These are phyloP conservation scores for Ceratobasidium sp. DNA, from an alignment of 1,284 basidiomycete genomes.

Conservation along the genomic window DNA sequence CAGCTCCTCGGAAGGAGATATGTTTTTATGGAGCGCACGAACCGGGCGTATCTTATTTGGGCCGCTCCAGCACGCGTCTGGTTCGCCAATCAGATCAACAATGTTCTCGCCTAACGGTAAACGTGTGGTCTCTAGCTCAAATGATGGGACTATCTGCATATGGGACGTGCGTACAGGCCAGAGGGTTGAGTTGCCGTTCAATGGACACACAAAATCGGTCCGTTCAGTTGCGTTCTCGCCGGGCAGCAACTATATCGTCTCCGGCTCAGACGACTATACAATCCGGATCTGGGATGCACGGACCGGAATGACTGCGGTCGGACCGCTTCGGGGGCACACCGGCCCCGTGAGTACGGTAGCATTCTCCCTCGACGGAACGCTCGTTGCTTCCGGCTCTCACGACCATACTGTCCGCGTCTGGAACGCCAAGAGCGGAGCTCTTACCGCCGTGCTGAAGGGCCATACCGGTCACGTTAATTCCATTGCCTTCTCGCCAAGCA, in stretches of 20 bases:
- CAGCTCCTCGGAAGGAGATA: background rate
- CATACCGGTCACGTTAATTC: slow-evolving; percentile 48
- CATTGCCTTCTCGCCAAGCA: slow-evolving; percentile 60
- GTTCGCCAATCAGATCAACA: slow-evolving; percentile 13
- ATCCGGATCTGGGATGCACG: slow-evolving; percentile 31
- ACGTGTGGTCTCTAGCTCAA: slow-evolving; percentile 31
- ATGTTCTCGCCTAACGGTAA: slow-evolving; percentile 46
- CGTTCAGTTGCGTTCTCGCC: slow-evolving; percentile 34
- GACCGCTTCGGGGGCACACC: slow-evolving; percentile 12
- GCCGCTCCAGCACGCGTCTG: too few species aligned
- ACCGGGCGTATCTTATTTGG: too few species aligned
- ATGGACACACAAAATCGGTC: slow-evolving; percentile 17
- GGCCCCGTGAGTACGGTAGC: slow-evolving; percentile 5
- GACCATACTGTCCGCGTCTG: slow-evolving; percentile 35
- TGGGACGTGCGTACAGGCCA: slow-evolving; percentile 38
- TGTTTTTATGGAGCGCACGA: too few species aligned
- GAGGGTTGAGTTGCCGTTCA: background rate
- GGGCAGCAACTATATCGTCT: slow-evolving; percentile 19
- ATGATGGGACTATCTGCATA: slow-evolving; percentile 39
- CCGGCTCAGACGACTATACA: slow-evolving; percentile 35
- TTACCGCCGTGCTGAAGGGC: background rate
- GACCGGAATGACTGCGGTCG: background rate
- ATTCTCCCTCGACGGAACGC: slow-evolving; percentile 27
- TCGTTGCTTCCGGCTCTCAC: slow-evolving; percentile 18
- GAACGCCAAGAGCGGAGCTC: slow-evolving; percentile 14